phyloP scores from a whole-genome alignment of 352 stramenopile species.

The Globisporangium viniferum region DNA sequence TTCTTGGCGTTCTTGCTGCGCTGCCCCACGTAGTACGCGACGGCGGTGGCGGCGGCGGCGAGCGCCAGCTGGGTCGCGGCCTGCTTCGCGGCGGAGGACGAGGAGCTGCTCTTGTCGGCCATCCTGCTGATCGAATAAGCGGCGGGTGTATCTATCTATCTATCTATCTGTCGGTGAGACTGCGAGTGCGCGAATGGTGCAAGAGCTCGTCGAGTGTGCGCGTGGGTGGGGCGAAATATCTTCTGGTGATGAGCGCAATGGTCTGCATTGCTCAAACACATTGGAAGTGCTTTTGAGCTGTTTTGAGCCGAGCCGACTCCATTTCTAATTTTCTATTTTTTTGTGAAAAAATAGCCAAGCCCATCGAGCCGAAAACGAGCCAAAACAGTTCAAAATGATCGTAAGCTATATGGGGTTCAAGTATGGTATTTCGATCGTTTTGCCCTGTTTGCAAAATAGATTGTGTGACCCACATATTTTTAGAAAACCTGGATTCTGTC shows the following conservation, averaged over 20 bases:
- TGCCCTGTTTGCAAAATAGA: too few species aligned
- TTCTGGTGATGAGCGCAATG: constrained; percentile 10
- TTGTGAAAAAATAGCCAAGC: too few species aligned
- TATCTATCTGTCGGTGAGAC: background rate
- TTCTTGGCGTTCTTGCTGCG: constrained; percentile 39
- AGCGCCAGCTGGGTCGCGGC: constrained; percentile 58
- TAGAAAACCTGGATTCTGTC: too few species aligned
- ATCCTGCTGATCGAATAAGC: constrained; percentile 6
- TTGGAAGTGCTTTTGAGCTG: background rate
- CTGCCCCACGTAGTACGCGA: constrained; percentile 61
- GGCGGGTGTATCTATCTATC: background rate
- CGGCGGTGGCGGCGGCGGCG: constrained; percentile 41
- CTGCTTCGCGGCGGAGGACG: constrained; percentile 10
- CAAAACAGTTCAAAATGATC: too few species aligned
- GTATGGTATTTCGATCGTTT: too few species aligned
- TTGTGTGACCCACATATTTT: too few species aligned
- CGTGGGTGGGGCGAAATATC: constrained; percentile 12
- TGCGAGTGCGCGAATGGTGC: background rate
- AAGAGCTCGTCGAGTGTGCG: background rate
- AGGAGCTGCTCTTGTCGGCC: constrained; percentile 15
- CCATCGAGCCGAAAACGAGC: too few species aligned
- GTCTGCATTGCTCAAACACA: constrained; percentile 14
- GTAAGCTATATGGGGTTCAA: too few species aligned
- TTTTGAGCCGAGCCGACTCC: too few species aligned
- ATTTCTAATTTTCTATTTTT: too few species aligned